Base-by-base conservation (phyloP, 805 yeast genomes). In the Starmerella apis region DNA sequence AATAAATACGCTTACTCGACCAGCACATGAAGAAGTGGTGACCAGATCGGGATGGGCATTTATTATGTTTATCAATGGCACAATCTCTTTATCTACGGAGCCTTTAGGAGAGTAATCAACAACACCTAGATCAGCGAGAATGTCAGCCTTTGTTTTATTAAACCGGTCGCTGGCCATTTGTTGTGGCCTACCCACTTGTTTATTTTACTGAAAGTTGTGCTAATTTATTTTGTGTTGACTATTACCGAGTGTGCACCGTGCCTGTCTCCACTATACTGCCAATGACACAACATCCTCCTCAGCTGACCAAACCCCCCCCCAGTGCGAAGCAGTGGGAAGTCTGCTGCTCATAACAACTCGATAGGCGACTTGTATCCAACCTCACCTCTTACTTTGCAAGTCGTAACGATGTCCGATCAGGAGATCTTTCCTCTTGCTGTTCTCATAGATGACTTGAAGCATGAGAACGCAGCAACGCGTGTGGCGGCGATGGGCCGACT, bases 391-490 rank as follows among this genome's bases (percentile, higher is more conserved):
- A 4, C 19, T 13, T 9, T n/a, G 4, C 16, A n/a, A 24, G 13
- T 24, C 13, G 18, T 8, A 8, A 4, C 47, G 23, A 54, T 54
- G 57, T 44, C 57, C 6, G 55, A 49, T 46, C 68, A 80, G 63
- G 87, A 81, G 59, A 75, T 92, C 51, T 90, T 86, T 63, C 98
- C 99, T 41, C 77, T 92, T 67, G 98, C 98, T 14, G 75, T 92
- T 59, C 76, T 92, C 53, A 87, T 92, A 86, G 98, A 94, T 66
- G 99, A 94, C 68, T 76, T 92, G 66, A 85, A 85, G 69, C 96
- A 90, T 66, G 98, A 92, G 64, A 98, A 92, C 64, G 90, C 90
- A 35, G 77, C 95, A 23, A 83, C 88, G 61, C 76, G 99, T 54
- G 90, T 92, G 20, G 86, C 81, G 57, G 97, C 97, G 39, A 88